Conservation (phyloP, 345 rosid genomes). For the Salix caprea region DNA sequence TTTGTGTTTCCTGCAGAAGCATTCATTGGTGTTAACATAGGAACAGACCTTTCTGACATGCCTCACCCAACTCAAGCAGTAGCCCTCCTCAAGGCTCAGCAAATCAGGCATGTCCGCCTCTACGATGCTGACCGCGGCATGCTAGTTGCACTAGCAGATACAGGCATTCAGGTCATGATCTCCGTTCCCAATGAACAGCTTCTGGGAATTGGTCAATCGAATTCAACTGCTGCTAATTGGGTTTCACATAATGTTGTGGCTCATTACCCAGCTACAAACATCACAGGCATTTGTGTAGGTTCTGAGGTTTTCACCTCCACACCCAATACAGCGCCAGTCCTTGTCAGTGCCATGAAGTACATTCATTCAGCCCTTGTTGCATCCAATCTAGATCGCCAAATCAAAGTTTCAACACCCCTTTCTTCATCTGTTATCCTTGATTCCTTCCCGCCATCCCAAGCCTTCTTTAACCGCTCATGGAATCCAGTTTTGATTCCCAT, state of each 20-base stretch:
- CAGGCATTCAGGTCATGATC: conserved; percentile 78
- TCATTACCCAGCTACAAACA: conserved; percentile 91
- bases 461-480: conserved; percentile 90
- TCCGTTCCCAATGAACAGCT: conserved; percentile 93
- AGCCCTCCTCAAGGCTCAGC: conserved; percentile 82
- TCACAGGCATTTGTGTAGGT: conserved; percentile 95
- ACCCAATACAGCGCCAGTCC: conserved; percentile 75
- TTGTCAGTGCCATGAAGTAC: conserved; percentile 76
- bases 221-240: conserved; percentile 98
- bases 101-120: conserved; percentile 70
- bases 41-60: conserved; percentile 86
- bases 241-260: conserved; percentile 75
- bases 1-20: conserved; percentile 23
- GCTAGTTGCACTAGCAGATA: conserved; percentile 84
- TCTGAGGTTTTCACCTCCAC: conserved; percentile 73
- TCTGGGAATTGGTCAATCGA: conserved; percentile 94
- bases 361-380: conserved; percentile 89
- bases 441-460: conserved; percentile 98
- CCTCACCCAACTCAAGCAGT: conserved; percentile 91
- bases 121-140: conserved; percentile 78
- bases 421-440: conserved; percentile 85
- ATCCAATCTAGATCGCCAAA: conserved; percentile 75
- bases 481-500: conserved; percentile 83
- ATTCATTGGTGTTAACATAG: conserved; percentile 82
- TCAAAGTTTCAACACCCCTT: conserved; percentile 87